phyloP scores from a whole-genome alignment of 2,329 filamentous ascomycete genomes.

The Ascochyta fabae region DNA sequence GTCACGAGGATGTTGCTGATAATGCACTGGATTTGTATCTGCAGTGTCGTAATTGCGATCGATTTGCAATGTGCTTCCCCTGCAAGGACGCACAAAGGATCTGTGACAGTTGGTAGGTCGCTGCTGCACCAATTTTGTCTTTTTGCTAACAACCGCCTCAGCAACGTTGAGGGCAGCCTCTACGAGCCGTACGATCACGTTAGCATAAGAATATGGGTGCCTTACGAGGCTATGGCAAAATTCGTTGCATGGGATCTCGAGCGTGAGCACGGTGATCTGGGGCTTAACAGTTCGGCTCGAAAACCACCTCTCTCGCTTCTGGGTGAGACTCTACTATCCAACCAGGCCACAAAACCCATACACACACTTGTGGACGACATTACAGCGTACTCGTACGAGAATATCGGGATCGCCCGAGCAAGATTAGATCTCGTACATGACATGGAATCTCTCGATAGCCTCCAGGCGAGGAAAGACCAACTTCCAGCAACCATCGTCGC shows the following conservation, averaged over 20 bases:
- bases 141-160: not conserved
- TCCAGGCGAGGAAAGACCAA: conserved; percentile 20
- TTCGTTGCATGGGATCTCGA: conserved; percentile 29
- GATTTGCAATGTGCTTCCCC: conserved; percentile 11
- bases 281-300: conserved; percentile 6
- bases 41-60: conserved; percentile 11
- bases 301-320: conserved; percentile 23
- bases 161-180: conserved; percentile 3
- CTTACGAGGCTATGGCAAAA: conserved; percentile 7
- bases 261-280: conserved; percentile 29
- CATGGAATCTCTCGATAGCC: conserved; percentile 15
- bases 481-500: conserved; percentile 27
- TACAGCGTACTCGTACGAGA: conserved; percentile 4
- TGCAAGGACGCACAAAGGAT: conserved; percentile 13
- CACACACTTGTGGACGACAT: conserved; percentile 15
- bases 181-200: conserved; percentile 20
- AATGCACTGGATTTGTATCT: conserved; percentile 14
- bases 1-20: not conserved
- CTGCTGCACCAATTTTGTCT: not conserved
- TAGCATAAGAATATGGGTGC: conserved; percentile 11
- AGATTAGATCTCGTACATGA: conserved; percentile 26
- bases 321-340: conserved; percentile 2
- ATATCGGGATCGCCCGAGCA: conserved; percentile 26
- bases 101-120: conserved; percentile 13
- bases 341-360: not conserved